phyloP scores from a whole-genome alignment of 208 protist genomes.

The Crithidia sp. region DNA sequence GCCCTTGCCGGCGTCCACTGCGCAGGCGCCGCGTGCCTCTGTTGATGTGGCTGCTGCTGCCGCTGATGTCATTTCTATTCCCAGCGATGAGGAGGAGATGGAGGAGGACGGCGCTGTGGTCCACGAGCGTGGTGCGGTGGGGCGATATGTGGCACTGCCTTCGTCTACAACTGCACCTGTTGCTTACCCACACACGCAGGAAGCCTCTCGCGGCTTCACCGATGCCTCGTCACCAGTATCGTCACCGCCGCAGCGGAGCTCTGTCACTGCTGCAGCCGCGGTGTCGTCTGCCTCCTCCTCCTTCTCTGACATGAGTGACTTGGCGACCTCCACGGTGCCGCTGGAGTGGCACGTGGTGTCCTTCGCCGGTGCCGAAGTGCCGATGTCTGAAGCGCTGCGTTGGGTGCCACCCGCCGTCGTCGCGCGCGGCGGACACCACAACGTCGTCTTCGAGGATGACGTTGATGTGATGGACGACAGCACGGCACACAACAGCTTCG shows the following conservation, averaged over 20 bases:
- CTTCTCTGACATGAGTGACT: conserved; percentile 36
- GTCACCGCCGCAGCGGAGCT: too few species aligned
- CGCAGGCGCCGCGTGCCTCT: not conserved
- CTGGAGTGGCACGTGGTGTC: conserved; percentile 26
- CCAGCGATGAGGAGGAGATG: conserved; percentile 12
- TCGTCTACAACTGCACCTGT: too few species aligned
- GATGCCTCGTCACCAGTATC: too few species aligned
- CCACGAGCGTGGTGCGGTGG: not conserved
- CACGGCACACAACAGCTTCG: not conserved
- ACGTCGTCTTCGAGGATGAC: not conserved
- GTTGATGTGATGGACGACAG: not conserved
- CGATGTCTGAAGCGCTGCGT: conserved; percentile 12
- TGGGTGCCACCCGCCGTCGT: not conserved
- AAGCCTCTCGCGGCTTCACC: too few species aligned
- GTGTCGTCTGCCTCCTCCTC: conserved; percentile 37
- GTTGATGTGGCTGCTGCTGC: not conserved
- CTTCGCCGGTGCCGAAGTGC: not conserved
- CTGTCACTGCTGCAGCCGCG: not conserved
- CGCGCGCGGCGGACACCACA: not conserved
- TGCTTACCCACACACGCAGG: too few species aligned
- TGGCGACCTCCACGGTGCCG: conserved; percentile 7
- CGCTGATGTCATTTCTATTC: conserved; percentile 8
- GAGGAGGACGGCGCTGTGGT: not conserved
- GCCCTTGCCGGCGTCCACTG: too few species aligned
- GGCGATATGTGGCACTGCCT: too few species aligned